Percentiles rank a stretch among this genome's conserved stretches.
These are phyloP conservation scores for Forsythia viridissima DNA, from an alignment of 257 asterid species.

Conservation along the genomic window DNA sequence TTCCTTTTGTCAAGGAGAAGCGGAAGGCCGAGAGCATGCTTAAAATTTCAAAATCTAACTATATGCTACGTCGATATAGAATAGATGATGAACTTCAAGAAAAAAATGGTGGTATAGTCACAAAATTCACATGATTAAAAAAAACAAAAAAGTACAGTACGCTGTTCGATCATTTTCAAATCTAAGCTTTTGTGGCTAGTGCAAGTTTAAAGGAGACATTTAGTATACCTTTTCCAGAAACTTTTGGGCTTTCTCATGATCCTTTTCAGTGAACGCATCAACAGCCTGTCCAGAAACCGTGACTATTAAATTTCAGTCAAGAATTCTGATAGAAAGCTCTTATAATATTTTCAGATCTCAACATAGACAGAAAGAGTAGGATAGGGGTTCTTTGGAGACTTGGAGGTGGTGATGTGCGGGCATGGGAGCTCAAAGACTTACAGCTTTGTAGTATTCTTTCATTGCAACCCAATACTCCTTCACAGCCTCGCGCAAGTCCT, in stretches of 20 bases:
- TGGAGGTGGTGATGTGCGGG: neutral
- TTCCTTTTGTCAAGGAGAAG: neutral
- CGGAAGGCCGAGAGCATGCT: neutral
- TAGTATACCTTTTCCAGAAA: slow-evolving; percentile 59
- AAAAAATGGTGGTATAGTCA: neutral
- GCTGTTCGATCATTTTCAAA: neutral
- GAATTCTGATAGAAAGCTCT: slow-evolving; percentile 10
- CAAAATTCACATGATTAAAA: neutral
- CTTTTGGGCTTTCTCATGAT: slow-evolving; percentile 39
- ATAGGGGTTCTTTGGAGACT: slow-evolving; percentile 8
- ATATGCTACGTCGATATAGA: neutral
- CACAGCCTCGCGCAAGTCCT: slow-evolving; percentile 58
- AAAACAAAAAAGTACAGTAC: neutral
- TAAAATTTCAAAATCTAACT: neutral
- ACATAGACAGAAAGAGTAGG: slow-evolving; percentile 4
- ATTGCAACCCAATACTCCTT: slow-evolving; percentile 56
- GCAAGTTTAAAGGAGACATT: slow-evolving; percentile 19
- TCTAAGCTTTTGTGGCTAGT: slow-evolving; percentile 4
- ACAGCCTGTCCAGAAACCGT: slow-evolving; percentile 50
- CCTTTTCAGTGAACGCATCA: slow-evolving; percentile 50
- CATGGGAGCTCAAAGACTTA: slow-evolving; percentile 33
- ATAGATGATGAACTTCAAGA: neutral
- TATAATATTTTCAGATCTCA: neutral
- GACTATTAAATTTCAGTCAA: slow-evolving; percentile 6
- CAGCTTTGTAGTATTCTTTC: slow-evolving; percentile 76